A percentile compares a stretch with the other conserved stretches of the same genome.
These are phyloP conservation scores for Nakazawaea laoshanensis DNA, from an alignment of 805 yeast species.

Conservation along the genomic window DNA sequence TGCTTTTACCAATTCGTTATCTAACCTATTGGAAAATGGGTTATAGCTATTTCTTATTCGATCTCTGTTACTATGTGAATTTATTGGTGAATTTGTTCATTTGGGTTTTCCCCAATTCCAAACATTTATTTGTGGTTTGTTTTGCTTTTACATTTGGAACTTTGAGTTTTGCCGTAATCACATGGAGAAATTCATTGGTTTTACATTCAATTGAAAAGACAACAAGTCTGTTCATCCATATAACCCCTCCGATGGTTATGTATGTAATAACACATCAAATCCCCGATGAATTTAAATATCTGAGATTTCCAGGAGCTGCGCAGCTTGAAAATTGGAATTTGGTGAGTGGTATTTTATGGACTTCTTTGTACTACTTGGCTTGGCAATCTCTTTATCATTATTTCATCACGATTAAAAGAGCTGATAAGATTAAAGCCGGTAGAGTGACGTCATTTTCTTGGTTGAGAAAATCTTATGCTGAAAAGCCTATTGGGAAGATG, in stretches of 20 bases:
- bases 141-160: conserved; percentile 88
- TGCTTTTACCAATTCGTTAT: conserved; percentile 78
- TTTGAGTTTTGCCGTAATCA: conserved; percentile 83
- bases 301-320: conserved; percentile 77
- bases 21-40: conserved; percentile 74
- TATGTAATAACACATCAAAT: conserved; percentile 80
- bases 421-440: conserved; percentile 79
- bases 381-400: conserved; percentile 93
- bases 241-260: conserved; percentile 83
- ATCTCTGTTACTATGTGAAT: conserved; percentile 88
- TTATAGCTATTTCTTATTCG: conserved; percentile 84
- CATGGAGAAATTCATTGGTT: conserved; percentile 93
- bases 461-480: conserved; percentile 63
- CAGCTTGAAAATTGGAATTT: conserved; percentile 65
- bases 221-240: conserved; percentile 84
- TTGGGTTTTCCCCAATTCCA: conserved; percentile 77
- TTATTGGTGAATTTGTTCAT: conserved; percentile 56
- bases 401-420: conserved; percentile 75
- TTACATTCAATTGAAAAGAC: conserved; percentile 88
- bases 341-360: conserved; percentile 60
- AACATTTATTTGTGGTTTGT: conserved; percentile 68
- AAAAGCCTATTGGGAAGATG: conserved; percentile 58
- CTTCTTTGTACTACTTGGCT: conserved; percentile 71
- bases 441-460: conserved; percentile 82
- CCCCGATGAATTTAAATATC: conserved; percentile 34